These are phyloP conservation scores for Globisporangium splendens DNA, from an alignment of 352 stramenopile species.

Conservation along the genomic window DNA sequence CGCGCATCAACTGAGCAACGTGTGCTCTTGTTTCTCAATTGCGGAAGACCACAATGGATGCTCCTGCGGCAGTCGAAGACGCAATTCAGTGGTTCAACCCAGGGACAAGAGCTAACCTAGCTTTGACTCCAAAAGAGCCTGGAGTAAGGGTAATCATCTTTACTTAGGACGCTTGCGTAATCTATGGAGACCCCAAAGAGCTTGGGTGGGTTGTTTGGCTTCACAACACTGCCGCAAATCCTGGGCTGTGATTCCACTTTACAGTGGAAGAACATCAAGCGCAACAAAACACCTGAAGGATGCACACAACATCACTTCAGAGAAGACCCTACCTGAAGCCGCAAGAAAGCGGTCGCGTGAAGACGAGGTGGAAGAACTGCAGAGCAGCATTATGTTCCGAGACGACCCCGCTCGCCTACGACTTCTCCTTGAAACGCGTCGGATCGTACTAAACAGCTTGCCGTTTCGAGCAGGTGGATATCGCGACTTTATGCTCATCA, in stretches of 20 bases:
- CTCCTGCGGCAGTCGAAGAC: too few species aligned
- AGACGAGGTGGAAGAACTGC: constrained; percentile 3
- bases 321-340: constrained; percentile 1
- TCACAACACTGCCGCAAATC: background rate
- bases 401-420: constrained; percentile 2
- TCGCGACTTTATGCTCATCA: background rate
- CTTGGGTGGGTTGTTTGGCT: background rate
- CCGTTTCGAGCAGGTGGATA: constrained; percentile 3
- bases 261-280: constrained; percentile 9
- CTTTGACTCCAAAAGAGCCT: too few species aligned
- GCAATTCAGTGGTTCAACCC: too few species aligned
- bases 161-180: too few species aligned
- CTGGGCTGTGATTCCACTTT: background rate
- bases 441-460: constrained; percentile 6
- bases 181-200: too few species aligned
- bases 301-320: constrained; percentile 1
- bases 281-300: constrained; percentile 9
- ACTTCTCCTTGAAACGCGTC: constrained; percentile 2
- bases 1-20: too few species aligned
- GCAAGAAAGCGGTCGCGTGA: background rate
- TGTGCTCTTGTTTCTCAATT: too few species aligned
- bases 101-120: too few species aligned
- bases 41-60: too few species aligned
- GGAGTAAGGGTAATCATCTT: too few species aligned
- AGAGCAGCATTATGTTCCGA: background rate